Evolutionary conservation across 495 filamentous ascomycete species (phyloP).

Genomic region (Tuber calosporum): DNA sequence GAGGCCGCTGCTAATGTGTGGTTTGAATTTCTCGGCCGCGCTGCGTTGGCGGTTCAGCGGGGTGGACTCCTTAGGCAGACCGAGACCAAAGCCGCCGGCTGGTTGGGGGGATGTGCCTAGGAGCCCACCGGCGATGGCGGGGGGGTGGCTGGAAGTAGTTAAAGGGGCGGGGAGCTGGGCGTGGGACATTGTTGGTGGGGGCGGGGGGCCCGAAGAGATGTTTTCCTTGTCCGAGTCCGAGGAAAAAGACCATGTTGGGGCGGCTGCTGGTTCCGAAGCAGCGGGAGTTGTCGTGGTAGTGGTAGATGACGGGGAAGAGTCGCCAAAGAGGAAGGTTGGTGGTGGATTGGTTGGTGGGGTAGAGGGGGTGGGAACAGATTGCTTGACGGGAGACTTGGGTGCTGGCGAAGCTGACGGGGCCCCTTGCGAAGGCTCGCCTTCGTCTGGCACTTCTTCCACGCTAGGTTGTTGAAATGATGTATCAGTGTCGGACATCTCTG

Average conservation of each 20-base stretch:
- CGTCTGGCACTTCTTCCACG: constrained; percentile 24
- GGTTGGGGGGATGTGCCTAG: constrained; percentile 32
- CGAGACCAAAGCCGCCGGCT: constrained; percentile 31
- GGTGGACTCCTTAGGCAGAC: constrained; percentile 23
- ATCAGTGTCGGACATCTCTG: constrained; percentile 38
- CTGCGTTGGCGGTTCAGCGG: constrained; percentile 30
- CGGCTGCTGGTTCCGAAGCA: neutral
- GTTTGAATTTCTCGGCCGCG: constrained; percentile 39
- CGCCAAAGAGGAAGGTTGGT: constrained; percentile 28
- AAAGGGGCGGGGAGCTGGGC: constrained; percentile 36
- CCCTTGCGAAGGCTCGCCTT: constrained; percentile 9
- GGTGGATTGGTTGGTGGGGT: constrained; percentile 13
- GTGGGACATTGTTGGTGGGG: constrained; percentile 40
- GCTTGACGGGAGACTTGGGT: constrained; percentile 31
- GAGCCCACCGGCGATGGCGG: constrained; percentile 26
- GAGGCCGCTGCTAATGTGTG: constrained; percentile 32
- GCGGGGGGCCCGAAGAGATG: constrained; percentile 33
- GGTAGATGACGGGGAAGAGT: constrained; percentile 17
- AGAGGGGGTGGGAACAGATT: constrained; percentile 15
- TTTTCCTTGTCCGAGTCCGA: constrained; percentile 41
- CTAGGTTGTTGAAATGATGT: constrained; percentile 15
- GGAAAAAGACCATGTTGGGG: constrained; percentile 27
- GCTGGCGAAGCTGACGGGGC: constrained; percentile 27
- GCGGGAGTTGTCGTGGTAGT: constrained; percentile 14
- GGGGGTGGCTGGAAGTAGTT: constrained; percentile 25